Base-by-base conservation (phyloP, 2,329 filamentous ascomycete species). In the Paraphaeosphaeria minitans region DNA sequence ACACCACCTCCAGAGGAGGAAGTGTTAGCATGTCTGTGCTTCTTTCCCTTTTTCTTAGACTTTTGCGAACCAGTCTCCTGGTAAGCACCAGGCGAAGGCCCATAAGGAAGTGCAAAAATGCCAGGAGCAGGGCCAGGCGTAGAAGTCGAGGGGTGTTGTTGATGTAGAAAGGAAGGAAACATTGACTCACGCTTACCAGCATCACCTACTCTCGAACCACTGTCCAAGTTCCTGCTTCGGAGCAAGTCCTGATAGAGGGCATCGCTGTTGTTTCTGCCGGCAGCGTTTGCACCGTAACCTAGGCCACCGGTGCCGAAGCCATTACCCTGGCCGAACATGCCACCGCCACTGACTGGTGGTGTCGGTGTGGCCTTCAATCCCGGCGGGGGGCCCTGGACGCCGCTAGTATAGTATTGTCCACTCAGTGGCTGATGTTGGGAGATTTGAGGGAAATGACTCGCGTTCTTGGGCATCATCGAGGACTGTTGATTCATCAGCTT, bases 1-100 rank as follows among this genome's bases (percentile, higher is more conserved):
- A 97, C 88, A 85, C 92, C 93, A 91, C 92, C 93, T 85, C 91
- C 91, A 88, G 93, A 96, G 89, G 94, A 98, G 91, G 93, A 97
- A 94, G 94, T 97, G 92, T 97, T 97, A 95, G 93, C 94, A 89
- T 97, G 93, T 89, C 93, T 96, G 87, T 97, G 94, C 92, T 97
- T 97, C 89, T 97, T 97, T 85, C 93, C 93, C 92, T 97, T 97
- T 88, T 97, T 97, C 90, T 96, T 97, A 87, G 96, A 93, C 89
- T 97, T 96, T 83, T 91, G 89, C 78, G 82, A 80, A 83, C 90
- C 90, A 83, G 89, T 89, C 79, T 96, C 93, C 88, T 93, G 91
- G 83, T 92, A 92, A 82, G 87, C 87, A 84, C 90, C 91, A 84
- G 90, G 83, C 83, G 91, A 90, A 78, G 88, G 85, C 82, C 90